Evolutionary conservation across 73 alveolate genomes (phyloP).

Genomic region (Symbiodinium natans): DNA sequence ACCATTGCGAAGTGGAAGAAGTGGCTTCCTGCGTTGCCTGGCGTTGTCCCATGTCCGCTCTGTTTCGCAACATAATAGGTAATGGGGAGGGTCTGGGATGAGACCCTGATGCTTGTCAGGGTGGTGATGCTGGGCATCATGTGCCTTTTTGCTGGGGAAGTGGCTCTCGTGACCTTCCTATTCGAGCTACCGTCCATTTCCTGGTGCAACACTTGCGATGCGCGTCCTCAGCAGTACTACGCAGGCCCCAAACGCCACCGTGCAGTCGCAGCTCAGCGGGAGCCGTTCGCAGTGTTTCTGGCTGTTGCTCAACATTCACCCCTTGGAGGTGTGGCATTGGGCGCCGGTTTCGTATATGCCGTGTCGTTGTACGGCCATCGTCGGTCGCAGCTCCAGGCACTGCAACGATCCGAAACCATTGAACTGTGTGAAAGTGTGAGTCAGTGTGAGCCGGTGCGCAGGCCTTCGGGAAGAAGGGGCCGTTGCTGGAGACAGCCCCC

Average conservation of each 20-base stretch:
- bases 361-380: conserved; percentile 45
- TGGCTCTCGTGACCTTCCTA: conserved; percentile 38
- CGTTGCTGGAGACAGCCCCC: conserved; percentile 88
- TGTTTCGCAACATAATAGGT: background rate
- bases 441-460: no score
- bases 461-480: conserved; percentile 64
- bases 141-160: conserved; percentile 43
- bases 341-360: conserved; percentile 49
- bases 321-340: conserved; percentile 58
- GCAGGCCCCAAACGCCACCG: conserved; percentile 27
- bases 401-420: background rate
- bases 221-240: conserved; percentile 85
- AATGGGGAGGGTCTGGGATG: no score
- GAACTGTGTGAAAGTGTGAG: background rate
- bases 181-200: conserved; percentile 30
- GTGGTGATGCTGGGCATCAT: conserved; percentile 36
- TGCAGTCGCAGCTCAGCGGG: background rate
- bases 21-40: background rate
- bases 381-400: conserved; percentile 41
- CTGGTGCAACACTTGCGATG: conserved; percentile 82
- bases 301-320: background rate
- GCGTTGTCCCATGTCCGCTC: background rate
- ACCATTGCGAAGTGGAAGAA: background rate
- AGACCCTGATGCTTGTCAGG: no score
- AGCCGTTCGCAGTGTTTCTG: background rate